Base-by-base conservation (phyloP, 139 green algal genomes). In the Volvox reticuliferus region DNA sequence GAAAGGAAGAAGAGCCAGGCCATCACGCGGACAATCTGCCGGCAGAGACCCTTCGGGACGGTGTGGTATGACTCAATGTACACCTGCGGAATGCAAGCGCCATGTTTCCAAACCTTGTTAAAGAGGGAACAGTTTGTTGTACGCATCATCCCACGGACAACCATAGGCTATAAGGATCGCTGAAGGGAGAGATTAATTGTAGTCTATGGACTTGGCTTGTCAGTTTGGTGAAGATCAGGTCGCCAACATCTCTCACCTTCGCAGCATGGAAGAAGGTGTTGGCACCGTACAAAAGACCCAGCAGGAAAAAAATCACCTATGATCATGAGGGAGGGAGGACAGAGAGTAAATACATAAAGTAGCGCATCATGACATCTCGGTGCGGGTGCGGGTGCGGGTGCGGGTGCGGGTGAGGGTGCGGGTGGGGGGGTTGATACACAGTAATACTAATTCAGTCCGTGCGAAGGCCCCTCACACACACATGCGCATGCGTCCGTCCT, bases 231-330 rank as follows among this genome's bases (percentile, higher is more conserved):
- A n/a, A n/a, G 44, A 55, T 9, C 44, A 9, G 44, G 44, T 55
- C 44, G 44, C 44, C 9, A 55, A 55, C 44, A 55, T 28, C 13
- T 1, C 68, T 6, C 50, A 94, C 92, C 92, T 95, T 93, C 33
- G 94, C 93, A 17, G 93, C 92, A 32, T 91, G 91, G 88, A 95
- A 96, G 86, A 94, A 96, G 30, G 94, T 96, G 93, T 94, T 94
- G 73, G 63, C 86, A 33, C 94, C 94, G 80, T 95, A 96, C 17
- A 79, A 30, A 0, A 92, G n/a, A n/a, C 92, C 94, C 32, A 96
- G 69, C 32, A 92, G 79, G 82, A 95, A 96, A 82, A 96, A 95
- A 24, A 96, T 87, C 28, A 88, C 85, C 91, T 95, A 82, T 61
- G 24, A 0, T 24, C 21, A 73, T 5, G 21, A 73, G 65, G 65